Evolutionary conservation across 2,329 filamentous ascomycete genomes (phyloP), one percentile per base, ranked within the genome.

Genomic region (Domatiomyces globalis): DNA sequence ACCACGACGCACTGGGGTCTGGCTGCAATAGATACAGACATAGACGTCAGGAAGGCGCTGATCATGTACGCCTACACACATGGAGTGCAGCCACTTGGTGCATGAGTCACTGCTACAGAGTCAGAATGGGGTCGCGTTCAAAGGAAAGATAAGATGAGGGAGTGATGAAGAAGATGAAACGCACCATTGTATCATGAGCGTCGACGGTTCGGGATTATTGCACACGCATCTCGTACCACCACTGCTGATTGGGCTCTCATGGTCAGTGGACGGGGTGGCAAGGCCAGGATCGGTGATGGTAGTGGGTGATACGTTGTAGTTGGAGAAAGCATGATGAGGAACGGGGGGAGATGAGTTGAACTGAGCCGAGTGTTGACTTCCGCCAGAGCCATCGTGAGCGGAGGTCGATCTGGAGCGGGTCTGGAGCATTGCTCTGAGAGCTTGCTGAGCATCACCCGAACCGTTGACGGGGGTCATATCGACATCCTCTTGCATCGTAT

Each of bases 1-100:
- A 18, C 67, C 66, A 20, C 63, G 61, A 20, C 67, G 63, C 29
- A 68, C 64, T 1, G 70, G 69, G 1, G 69, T 72, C 20, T 63
- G 59, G 4, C 68, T 70, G 58, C 75, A 78, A 53, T 74, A 73
- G 43, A 72, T 63, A 60, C 75, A 78, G 10, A 75, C 69, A 56
- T 75, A 76, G 27, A 72, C 65, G 1, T 71, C 69, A 8, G 69
- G 65, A 19, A 74, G 64, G 49, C 69, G 71, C 39, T 70, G 67
- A 17, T 68, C 63, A 51, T 74, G 71, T 15, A 80, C 63, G 1
- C 78, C 77, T 19, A 80, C 70, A 58, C 79, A 83, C 50, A 69
- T 69, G 29, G 74, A 74, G 59, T 83, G 79, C 27, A 79, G 67
- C 74, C 77, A 82, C 58, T 80, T 78, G n/a, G 69, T 74, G 66